phyloP scores from a whole-genome alignment of 192 early-diverging fungal genomes.

The Umbelopsis sp. region DNA sequence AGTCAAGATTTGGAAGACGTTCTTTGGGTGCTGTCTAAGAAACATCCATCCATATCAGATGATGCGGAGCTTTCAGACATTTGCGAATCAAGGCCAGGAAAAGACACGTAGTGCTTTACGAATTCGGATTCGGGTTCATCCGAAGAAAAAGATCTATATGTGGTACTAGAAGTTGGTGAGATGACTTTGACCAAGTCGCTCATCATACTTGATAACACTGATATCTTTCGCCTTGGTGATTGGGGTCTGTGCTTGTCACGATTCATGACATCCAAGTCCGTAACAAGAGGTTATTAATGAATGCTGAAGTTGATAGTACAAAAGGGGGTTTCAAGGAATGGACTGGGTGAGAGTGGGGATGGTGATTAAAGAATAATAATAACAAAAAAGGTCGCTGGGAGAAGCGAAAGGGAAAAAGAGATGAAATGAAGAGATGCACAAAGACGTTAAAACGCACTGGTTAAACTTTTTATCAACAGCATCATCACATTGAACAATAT shows the following conservation, averaged over 20 bases:
- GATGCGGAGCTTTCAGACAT: background rate
- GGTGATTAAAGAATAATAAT: too few species aligned
- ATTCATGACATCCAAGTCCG: background rate
- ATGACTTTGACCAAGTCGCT: conserved; percentile 2
- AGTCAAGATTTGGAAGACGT: too few species aligned
- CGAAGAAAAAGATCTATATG: background rate
- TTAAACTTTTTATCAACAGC: too few species aligned
- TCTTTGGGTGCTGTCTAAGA: background rate
- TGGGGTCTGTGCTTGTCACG: background rate
- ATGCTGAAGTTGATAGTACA: background rate
- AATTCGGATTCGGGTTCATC: conserved; percentile 1
- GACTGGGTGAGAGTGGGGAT: too few species aligned
- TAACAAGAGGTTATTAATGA: too few species aligned
- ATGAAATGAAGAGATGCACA: too few species aligned
- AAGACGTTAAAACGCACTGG: too few species aligned
- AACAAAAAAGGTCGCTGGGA: too few species aligned
- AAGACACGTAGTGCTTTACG: conserved; percentile 8
- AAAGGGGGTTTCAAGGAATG: too few species aligned
- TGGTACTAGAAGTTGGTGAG: background rate
- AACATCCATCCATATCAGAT: conserved; percentile 9
- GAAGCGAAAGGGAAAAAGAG: too few species aligned
- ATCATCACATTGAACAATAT: too few species aligned
- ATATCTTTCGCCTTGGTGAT: background rate
- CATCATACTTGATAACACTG: background rate
- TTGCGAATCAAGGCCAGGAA: conserved; percentile 20